Evolutionary conservation across 1,139 yeast genomes (phyloP).

Genomic region (Fermentozyma sake): DNA sequence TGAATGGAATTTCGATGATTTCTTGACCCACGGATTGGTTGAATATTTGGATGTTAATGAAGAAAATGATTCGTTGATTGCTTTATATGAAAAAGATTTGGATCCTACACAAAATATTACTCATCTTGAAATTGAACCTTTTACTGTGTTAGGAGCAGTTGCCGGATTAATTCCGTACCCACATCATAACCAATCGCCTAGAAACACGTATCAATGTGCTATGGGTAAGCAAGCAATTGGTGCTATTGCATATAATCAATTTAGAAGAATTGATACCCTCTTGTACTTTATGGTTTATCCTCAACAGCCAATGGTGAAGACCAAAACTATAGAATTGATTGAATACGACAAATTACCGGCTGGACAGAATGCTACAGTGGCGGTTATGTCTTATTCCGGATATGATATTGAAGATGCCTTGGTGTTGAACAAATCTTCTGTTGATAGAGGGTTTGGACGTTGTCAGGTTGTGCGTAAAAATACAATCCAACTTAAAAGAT

Average conservation of each 20-base stretch:
- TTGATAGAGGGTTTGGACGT: conserved; percentile 97
- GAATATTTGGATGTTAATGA: conserved; percentile 97
- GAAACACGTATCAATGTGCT: conserved; percentile 98
- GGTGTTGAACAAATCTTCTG: conserved; percentile 85
- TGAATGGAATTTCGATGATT: conserved; percentile 82
- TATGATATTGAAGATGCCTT: conserved; percentile 99
- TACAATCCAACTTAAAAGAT: conserved; percentile 82
- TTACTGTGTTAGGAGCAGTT: conserved; percentile 94
- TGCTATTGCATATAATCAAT: conserved; percentile 95
- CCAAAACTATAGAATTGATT: conserved; percentile 92
- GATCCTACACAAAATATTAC: conserved; percentile 46
- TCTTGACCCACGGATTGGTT: conserved; percentile 78
- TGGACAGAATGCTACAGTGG: conserved; percentile 98
- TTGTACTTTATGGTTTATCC: conserved; percentile 96
- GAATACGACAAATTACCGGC: conserved; percentile 97
- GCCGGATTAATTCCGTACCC: conserved; percentile 99
- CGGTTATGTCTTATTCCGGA: conserved; percentile 98
- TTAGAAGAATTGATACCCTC: conserved; percentile 90
- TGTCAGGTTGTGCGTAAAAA: conserved; percentile 96
- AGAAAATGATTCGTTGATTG: conserved; percentile 92
- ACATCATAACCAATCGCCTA: conserved; percentile 97
- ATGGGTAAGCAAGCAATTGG: conserved; percentile 99
- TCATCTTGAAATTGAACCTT: conserved; percentile 94
- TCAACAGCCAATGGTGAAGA: conserved; percentile 98
- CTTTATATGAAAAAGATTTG: conserved; percentile 67